phyloP scores from a whole-genome alignment of 1,284 basidiomycete species.

The Cutaneotrichosporon spelunceum region DNA sequence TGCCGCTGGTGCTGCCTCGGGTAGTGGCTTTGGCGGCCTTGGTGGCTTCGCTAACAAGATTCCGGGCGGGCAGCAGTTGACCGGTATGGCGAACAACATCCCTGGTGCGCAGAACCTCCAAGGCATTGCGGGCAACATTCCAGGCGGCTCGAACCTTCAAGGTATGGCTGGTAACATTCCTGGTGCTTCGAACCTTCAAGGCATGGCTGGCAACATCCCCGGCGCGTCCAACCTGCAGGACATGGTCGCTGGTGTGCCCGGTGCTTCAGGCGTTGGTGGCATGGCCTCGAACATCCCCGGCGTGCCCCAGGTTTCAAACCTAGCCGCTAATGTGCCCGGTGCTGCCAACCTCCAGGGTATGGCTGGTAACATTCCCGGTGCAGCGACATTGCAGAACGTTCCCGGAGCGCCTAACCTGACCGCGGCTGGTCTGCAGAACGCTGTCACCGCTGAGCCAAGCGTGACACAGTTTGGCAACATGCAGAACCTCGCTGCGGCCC shows the following conservation, averaged over 20 bases:
- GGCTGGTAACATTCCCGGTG: conserved; percentile 8
- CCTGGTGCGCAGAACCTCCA: background rate
- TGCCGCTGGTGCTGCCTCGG: background rate
- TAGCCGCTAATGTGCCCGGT: conserved; percentile 2
- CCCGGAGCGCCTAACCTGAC: background rate
- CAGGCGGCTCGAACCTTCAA: conserved; percentile 7
- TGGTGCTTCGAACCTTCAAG: background rate
- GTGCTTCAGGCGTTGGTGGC: background rate
- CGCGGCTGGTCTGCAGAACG: background rate
- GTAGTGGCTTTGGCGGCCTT: conserved; percentile 8
- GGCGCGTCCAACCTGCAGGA: conserved; percentile 7
- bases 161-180: conserved; percentile 7
- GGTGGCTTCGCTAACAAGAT: conserved; percentile 3
- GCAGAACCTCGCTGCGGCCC: background rate
- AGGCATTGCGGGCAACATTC: conserved; percentile 7
- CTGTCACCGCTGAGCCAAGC: background rate
- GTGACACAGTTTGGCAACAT: background rate
- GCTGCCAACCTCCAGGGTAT: conserved; percentile 3
- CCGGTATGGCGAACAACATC: background rate
- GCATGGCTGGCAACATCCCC: conserved; percentile 4
- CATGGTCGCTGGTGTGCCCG: conserved; percentile 9
- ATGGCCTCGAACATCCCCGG: conserved; percentile 4
- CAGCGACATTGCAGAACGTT: background rate
- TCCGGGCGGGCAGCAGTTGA: background rate
- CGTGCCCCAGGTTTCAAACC: background rate